Conservation (phyloP, 2,329 filamentous ascomycete species). For the Myriosclerotinia scirpicola region DNA sequence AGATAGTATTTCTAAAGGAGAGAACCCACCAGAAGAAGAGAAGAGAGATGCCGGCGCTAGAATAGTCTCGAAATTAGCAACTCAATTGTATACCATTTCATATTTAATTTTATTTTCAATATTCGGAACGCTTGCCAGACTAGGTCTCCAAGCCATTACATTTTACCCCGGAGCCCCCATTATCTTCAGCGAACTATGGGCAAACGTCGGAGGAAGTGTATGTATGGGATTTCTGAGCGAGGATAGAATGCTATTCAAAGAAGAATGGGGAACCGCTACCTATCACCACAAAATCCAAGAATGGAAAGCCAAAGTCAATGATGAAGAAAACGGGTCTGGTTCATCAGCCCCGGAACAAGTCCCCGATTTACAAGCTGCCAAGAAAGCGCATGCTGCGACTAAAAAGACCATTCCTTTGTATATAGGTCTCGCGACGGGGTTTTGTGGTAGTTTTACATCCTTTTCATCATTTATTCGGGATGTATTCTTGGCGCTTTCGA, state of each 20-base stretch:
- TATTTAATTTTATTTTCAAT: constrained; percentile 86
- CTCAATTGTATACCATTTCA: constrained; percentile 69
- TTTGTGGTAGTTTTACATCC: constrained; percentile 86
- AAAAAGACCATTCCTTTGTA: constrained; percentile 91
- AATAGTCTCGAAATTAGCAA: constrained; percentile 51
- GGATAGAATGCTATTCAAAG: constrained; percentile 71
- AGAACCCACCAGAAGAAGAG: constrained; percentile 24
- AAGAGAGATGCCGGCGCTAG: constrained; percentile 23
- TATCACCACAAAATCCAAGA: constrained; percentile 44
- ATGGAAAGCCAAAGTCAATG: constrained; percentile 40
- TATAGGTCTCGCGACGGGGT: constrained; percentile 80
- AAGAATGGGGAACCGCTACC: constrained; percentile 58
- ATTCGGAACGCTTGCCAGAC: constrained; percentile 76
- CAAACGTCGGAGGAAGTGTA: constrained; percentile 79
- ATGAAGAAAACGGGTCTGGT: constrained; percentile 43
- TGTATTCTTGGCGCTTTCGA: constrained; percentile 74
- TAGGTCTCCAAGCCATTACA: constrained; percentile 78
- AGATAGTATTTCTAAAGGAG: constrained; percentile 17
- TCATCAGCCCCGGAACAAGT: constrained; percentile 18
- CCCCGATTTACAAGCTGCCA: constrained; percentile 48
- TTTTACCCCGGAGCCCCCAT: constrained; percentile 76
- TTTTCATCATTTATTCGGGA: constrained; percentile 87
- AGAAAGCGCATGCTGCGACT: constrained; percentile 58
- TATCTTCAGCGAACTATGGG: constrained; percentile 76
- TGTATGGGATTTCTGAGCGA: constrained; percentile 85